Conservation (phyloP, 352 stramenopile species). For the Globisporangium radiosum region DNA sequence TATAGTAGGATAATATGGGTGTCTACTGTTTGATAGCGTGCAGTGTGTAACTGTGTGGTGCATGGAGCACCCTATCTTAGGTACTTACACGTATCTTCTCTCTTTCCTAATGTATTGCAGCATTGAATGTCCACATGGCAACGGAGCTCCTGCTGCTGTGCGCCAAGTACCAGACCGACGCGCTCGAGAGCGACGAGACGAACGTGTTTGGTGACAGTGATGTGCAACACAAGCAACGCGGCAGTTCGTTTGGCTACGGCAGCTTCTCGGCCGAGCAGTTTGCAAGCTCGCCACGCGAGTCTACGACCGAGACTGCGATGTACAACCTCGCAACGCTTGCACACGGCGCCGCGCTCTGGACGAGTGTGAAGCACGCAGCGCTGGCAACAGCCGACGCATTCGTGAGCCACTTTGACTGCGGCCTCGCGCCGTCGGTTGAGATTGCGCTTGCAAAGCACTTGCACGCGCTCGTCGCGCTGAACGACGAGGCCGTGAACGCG, state of each 20-base stretch:
- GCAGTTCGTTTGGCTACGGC: constrained; percentile 37
- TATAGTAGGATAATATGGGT: background rate
- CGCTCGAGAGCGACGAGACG: constrained; percentile 17
- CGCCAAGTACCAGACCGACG: constrained; percentile 49
- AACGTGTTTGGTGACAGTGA: constrained; percentile 21
- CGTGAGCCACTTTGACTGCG: constrained; percentile 53
- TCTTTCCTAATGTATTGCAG: constrained; percentile 9
- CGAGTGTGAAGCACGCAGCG: constrained; percentile 39
- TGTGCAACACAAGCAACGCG: constrained; percentile 23
- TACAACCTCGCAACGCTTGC: constrained; percentile 72
- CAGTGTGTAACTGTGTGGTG: background rate
- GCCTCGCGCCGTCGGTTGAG: constrained; percentile 65
- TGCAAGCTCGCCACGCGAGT: constrained; percentile 45
- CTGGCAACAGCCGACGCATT: constrained; percentile 38
- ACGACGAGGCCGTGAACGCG: constrained; percentile 56
- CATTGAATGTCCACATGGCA: constrained; percentile 65
- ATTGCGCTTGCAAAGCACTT: constrained; percentile 81
- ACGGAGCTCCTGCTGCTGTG: constrained; percentile 65
- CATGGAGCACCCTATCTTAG: too few relatives aligned
- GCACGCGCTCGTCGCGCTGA: constrained; percentile 65
- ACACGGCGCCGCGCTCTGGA: constrained; percentile 50
- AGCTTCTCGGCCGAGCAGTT: constrained; percentile 57
- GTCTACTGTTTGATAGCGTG: background rate
- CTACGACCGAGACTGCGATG: constrained; percentile 60
- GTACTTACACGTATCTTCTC: background rate